phyloP scores from a whole-genome alignment of 345 rosid species.

The Jatropha curcas region DNA sequence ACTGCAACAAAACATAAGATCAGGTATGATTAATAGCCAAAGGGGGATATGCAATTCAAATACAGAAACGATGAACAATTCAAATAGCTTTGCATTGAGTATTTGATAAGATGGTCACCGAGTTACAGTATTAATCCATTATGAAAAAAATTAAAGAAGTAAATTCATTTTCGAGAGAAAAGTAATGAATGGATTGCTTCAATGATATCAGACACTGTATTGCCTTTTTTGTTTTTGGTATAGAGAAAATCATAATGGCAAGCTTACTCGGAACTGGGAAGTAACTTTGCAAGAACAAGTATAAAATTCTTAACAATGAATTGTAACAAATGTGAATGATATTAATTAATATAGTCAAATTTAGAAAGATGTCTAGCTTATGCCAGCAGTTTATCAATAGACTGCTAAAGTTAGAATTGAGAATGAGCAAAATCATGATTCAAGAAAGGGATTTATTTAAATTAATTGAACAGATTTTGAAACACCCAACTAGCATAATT shows the following conservation, averaged over 20 bases:
- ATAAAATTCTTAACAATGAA: too few relatives aligned
- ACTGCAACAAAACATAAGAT: conserved; percentile 36
- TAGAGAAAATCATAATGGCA: background rate
- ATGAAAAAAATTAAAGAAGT: background rate
- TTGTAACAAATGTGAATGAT: too few relatives aligned
- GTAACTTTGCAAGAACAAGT: background rate
- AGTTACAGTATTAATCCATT: background rate
- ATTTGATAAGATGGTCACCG: background rate
- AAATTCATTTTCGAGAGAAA: background rate
- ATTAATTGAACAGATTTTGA: background rate
- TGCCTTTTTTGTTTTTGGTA: background rate
- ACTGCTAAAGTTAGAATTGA: background rate
- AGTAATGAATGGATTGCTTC: background rate
- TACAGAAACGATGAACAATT: background rate
- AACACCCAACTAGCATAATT: background rate
- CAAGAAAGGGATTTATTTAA: background rate
- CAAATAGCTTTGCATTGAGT: background rate
- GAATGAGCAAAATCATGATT: background rate
- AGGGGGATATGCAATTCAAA: background rate
- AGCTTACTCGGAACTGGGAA: background rate
- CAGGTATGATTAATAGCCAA: background rate
- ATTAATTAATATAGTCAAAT: too few relatives aligned
- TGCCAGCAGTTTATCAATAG: background rate
- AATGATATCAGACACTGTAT: background rate
- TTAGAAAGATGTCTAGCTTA: background rate